Evolutionary conservation across 768 basidiomycete species (phyloP).

Genomic region (Chiua virens): DNA sequence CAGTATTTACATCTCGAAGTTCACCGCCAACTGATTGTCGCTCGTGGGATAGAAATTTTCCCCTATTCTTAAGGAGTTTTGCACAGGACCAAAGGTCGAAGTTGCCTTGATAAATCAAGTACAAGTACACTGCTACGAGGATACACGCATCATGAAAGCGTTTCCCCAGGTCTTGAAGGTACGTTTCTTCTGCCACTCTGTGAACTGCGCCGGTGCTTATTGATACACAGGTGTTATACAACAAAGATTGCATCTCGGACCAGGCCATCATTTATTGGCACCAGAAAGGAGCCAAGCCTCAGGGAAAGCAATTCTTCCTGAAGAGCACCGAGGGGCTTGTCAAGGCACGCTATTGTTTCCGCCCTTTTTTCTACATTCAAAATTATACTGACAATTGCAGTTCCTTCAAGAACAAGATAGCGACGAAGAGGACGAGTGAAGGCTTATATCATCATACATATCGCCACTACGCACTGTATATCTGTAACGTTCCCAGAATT

Average conservation of each 20-base stretch:
- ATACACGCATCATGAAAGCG: conserved; percentile 90
- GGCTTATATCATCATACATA: not conserved
- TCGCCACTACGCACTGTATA: conserved; percentile 13
- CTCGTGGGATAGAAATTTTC: conserved; percentile 66
- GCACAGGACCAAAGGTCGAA: conserved; percentile 83
- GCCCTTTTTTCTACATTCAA: conserved; percentile 1
- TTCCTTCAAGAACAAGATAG: conserved; percentile 86
- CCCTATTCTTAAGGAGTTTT: conserved; percentile 88
- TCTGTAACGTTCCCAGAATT: conserved; percentile 15
- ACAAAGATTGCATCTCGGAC: conserved; percentile 92
- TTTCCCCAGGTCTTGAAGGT: conserved; percentile 96
- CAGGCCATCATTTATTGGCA: conserved; percentile 98
- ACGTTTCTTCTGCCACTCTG: not conserved
- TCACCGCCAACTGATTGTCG: not conserved
- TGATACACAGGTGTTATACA: conserved; percentile 81
- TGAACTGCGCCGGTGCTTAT: conserved; percentile 5
- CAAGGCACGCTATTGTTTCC: conserved; percentile 52
- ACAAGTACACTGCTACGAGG: conserved; percentile 95
- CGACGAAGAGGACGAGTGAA: conserved; percentile 54
- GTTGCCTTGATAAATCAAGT: conserved; percentile 94
- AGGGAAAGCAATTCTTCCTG: conserved; percentile 94
- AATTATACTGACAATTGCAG: conserved; percentile 52
- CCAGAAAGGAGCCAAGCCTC: conserved; percentile 94
- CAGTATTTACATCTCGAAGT: not conserved
- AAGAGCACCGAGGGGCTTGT: conserved; percentile 86